A percentile compares a stretch with the other conserved stretches of the same genome.
phyloP scores from a whole-genome alignment of 208 protist species.

The Porcisia deanei region DNA sequence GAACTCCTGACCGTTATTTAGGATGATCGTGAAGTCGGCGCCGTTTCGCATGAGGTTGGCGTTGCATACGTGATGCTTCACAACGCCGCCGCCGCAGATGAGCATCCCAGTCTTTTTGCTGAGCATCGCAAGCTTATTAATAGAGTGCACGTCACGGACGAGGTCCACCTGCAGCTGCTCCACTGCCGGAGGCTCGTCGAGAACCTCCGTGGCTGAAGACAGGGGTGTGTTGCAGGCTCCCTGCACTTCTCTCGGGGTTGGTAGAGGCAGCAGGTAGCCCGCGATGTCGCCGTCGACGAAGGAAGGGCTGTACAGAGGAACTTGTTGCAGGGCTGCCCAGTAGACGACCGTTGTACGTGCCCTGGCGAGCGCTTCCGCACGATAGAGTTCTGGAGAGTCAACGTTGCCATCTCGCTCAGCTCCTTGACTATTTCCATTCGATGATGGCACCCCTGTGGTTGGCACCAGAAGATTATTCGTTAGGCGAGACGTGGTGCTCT shows the following conservation, averaged over 20 bases:
- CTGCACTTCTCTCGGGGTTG: neutral
- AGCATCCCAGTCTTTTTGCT: conserved; percentile 97
- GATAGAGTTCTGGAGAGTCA: neutral
- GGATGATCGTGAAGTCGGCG: conserved; percentile 97
- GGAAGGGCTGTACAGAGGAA: conserved; percentile 84
- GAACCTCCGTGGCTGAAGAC: neutral
- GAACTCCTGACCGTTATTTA: conserved; percentile 98
- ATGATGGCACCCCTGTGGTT: neutral
- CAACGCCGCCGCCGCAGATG: conserved; percentile 97
- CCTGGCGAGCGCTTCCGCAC: conserved; percentile 35
- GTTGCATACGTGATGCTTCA: conserved; percentile 99
- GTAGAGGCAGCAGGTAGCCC: conserved; percentile 40
- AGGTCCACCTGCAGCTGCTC: conserved; percentile 69
- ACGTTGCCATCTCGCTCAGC: neutral
- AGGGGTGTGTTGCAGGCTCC: neutral
- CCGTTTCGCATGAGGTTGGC: conserved; percentile 99
- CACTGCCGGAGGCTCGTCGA: neutral
- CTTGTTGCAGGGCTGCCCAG: conserved; percentile 76
- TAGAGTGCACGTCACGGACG: conserved; percentile 94
- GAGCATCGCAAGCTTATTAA: conserved; percentile 96
- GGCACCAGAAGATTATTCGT: neutral
- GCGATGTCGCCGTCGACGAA: conserved; percentile 84
- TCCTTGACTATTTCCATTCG: neutral
- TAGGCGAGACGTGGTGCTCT: conserved; percentile 4
- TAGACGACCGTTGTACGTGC: conserved; percentile 73